Conservation (phyloP, 1,139 yeast species). For the Yamadazyma membranifaciens region DNA sequence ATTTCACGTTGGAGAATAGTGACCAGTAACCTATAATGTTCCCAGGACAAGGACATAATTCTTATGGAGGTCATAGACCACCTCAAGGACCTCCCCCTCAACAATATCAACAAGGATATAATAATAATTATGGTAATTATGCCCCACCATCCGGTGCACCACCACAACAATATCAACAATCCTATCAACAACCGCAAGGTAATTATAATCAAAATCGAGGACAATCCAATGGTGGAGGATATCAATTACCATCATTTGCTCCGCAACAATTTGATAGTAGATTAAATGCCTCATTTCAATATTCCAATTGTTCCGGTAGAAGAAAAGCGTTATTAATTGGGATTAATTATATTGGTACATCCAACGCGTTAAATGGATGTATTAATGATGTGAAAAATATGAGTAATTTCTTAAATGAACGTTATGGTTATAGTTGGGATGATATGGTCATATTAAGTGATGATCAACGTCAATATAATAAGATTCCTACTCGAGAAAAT, state of each 20-base stretch:
- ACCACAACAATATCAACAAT: conserved; percentile 6
- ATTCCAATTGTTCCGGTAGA: conserved; percentile 73
- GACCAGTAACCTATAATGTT: conserved; percentile 22
- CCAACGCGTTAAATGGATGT: conserved; percentile 75
- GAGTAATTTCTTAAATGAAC: conserved; percentile 51
- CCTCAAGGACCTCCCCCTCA: conserved; percentile 12
- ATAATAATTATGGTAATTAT: conserved; percentile 10
- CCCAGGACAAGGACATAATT: conserved; percentile 34
- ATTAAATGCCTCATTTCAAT: conserved; percentile 48
- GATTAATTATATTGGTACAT: conserved; percentile 79
- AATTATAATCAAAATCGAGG: conserved; percentile 9
- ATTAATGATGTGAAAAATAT: conserved; percentile 77
- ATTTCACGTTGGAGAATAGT: conserved; percentile 6
- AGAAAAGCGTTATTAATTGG: conserved; percentile 86
- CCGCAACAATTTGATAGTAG: conserved; percentile 35
- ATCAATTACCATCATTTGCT: conserved; percentile 24
- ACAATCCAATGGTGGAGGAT: conserved; percentile 3
- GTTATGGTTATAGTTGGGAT: conserved; percentile 67
- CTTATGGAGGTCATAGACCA: conserved; percentile 12
- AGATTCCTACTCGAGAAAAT: conserved; percentile 75
- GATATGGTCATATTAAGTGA: conserved; percentile 87
- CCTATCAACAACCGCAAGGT: conserved; percentile 9
- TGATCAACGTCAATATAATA: conserved; percentile 60
- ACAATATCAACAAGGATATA: conserved; percentile 10
- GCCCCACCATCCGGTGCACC: conserved; percentile 15